Evolutionary conservation across 2,329 filamentous ascomycete genomes (phyloP).

Genomic region (Aurifilum marmelostoma): DNA sequence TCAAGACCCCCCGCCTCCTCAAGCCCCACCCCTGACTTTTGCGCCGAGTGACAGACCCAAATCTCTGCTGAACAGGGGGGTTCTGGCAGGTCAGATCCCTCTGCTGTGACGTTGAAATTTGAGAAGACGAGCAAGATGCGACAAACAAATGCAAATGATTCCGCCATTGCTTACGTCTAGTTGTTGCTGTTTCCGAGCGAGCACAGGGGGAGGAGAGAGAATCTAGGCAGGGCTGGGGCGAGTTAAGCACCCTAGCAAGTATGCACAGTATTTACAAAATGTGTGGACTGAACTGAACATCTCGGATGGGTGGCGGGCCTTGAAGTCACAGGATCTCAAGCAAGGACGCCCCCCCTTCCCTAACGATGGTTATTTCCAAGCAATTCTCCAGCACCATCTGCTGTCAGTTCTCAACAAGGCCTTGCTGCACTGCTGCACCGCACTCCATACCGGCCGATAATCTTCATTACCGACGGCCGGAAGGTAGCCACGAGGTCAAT

Average conservation of each 20-base stretch:
- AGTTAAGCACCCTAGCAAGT: background rate
- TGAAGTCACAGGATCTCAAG: background rate
- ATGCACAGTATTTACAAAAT: background rate
- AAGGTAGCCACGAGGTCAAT: conserved; percentile 13
- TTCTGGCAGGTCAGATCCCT: conserved; percentile 19
- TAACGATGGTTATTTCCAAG: background rate
- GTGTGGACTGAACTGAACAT: background rate
- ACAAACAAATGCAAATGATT: background rate
- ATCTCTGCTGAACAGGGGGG: conserved; percentile 25
- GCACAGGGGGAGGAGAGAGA: background rate
- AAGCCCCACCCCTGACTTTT: conserved; percentile 28
- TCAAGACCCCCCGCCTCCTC: background rate
- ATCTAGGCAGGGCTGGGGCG: background rate
- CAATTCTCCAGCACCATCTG: background rate
- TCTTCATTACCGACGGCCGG: conserved; percentile 20
- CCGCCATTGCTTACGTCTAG: background rate
- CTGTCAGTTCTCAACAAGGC: conserved; percentile 1
- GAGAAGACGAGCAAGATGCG: background rate
- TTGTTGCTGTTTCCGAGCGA: background rate
- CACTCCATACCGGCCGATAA: conserved; percentile 1
- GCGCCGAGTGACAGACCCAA: conserved; percentile 27
- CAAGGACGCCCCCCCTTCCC: background rate
- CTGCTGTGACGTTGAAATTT: conserved; percentile 12
- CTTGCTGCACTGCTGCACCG: background rate
- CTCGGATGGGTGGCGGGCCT: background rate